Evolutionary conservation across 1,139 yeast species (phyloP).

Genomic region (Yamadazyma mexicana): DNA sequence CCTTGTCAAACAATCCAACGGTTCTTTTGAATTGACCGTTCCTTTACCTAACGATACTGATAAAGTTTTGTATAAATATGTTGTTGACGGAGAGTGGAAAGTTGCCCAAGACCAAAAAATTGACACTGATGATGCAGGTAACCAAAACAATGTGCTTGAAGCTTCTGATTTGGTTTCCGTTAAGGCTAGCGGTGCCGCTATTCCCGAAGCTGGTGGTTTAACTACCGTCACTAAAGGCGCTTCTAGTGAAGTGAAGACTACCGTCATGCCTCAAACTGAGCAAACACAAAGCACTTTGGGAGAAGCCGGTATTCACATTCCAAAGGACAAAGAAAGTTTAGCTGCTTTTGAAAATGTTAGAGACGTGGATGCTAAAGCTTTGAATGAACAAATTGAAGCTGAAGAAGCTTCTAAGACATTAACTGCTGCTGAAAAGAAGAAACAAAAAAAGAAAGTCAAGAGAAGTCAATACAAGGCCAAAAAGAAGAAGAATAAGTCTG

Average conservation of each 20-base stretch:
- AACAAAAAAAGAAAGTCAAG: constrained; percentile 50
- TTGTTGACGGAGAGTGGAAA: constrained; percentile 74
- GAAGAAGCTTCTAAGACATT: constrained; percentile 13
- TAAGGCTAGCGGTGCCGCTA: constrained; percentile 32
- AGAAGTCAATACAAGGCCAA: constrained; percentile 47
- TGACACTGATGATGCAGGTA: constrained; percentile 53
- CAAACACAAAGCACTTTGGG: constrained; percentile 50
- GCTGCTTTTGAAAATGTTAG: constrained; percentile 38
- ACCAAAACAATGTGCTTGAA: constrained; percentile 58
- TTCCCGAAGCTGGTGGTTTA: constrained; percentile 57
- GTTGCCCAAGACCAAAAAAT: constrained; percentile 47
- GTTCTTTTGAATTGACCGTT: constrained; percentile 58
- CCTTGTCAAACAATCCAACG: constrained; percentile 59
- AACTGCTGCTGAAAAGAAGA: constrained; percentile 42
- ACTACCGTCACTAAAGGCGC: constrained; percentile 21
- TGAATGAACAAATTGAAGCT: constrained; percentile 29
- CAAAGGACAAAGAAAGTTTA: constrained; percentile 38
- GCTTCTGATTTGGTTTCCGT: constrained; percentile 37
- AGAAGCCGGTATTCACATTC: constrained; percentile 57
- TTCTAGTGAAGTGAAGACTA: constrained; percentile 37
- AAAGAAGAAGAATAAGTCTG: constrained; percentile 45
- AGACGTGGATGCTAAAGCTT: constrained; percentile 45
- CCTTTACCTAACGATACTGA: constrained; percentile 48
- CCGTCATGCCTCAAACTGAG: constrained; percentile 59
- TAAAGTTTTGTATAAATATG: constrained; percentile 61